Base-by-base conservation (phyloP, 2,329 filamentous ascomycete species). In the Colletotrichum sp. region DNA sequence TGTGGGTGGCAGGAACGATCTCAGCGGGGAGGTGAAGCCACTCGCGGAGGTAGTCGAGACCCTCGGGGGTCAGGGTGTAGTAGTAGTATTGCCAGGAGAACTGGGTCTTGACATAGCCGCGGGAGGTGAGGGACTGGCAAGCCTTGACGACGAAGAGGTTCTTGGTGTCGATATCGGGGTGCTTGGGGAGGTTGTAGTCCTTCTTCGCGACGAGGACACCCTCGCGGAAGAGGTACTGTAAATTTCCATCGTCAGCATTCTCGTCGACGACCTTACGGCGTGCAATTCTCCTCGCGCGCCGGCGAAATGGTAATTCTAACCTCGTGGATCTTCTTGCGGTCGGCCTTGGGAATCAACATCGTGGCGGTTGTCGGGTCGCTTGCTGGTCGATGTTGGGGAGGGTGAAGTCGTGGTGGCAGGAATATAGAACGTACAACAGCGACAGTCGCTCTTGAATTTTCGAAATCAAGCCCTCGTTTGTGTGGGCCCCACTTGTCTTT, bases 11-110 rank as follows among this genome's bases (percentile, higher is more conserved):
- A 83, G 97, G 97, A 82, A 99, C 97, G 86, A 99, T 98, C 93
- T 99, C 97, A 87, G 97, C 96, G 85, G 97, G 97, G 84, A 99
- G 95, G 91, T 99, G 97, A 84, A 99, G 96, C 97, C 97, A 99
- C 92, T 99, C 97, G 87, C 97, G 96, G 88, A 99, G 96, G 93
- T 99, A 99, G 92, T 99, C 96, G 88, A 99, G 96, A 90, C 97
- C 97, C 93, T 99, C 96, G 86, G 96, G 95, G 88, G 96, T 98
- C 89, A 99, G 94, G 89, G 97, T 98, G 94, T 99, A 99, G 95
- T 99, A 99, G 94, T 99, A 98, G 93, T 96, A 98, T 91, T 98
- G 96, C 96, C 96, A 98, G 82, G 96, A 98, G 95, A 99, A 99
- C 90, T 98, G 97, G 84, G 97, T 99, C 95, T 99, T 99, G 90